These are phyloP conservation scores for Epichloe sp. DNA, from an alignment of 2,329 filamentous ascomycete species.

Conservation along the genomic window DNA sequence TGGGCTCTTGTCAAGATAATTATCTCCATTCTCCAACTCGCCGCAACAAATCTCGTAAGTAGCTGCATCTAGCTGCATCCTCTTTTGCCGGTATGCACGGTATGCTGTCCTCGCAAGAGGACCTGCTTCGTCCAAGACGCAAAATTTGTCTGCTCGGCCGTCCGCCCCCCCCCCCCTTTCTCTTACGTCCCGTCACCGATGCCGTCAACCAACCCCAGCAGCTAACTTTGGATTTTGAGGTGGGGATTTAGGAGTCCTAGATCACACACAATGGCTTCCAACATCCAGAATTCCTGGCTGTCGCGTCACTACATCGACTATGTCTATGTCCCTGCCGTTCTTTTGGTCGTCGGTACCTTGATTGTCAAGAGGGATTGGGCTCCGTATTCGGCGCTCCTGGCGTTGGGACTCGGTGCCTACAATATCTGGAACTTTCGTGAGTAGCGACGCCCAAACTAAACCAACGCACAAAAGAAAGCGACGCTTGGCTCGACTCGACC, in stretches of 20 bases:
- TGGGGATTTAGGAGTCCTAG: background rate
- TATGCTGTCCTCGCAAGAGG: background rate
- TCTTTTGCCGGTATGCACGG: background rate
- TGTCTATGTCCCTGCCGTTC: slow-evolving; percentile 69
- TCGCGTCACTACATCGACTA: slow-evolving; percentile 60
- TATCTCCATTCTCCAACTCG: background rate
- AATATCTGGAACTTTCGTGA: slow-evolving; percentile 62
- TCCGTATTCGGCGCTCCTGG: slow-evolving; percentile 54
- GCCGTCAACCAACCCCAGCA: background rate
- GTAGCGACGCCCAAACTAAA: slow-evolving; percentile 21
- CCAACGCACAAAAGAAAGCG: background rate
- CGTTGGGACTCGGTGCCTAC: slow-evolving; percentile 51
- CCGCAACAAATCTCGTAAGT: background rate
- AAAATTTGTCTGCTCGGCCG: background rate
- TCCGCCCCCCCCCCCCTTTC: background rate
- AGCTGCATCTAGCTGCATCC: background rate
- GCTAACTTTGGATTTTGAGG: background rate
- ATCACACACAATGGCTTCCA: slow-evolving; percentile 13
- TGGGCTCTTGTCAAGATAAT: background rate
- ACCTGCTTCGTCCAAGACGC: background rate
- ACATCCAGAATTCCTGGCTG: slow-evolving; percentile 19
- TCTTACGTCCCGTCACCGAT: background rate
- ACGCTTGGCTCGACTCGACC: background rate
- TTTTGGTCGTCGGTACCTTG: slow-evolving; percentile 62
- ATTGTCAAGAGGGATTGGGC: slow-evolving; percentile 71